Evolutionary conservation across 129 eudicot species (phyloP).

Genomic region (Deinandra increscens): DNA sequence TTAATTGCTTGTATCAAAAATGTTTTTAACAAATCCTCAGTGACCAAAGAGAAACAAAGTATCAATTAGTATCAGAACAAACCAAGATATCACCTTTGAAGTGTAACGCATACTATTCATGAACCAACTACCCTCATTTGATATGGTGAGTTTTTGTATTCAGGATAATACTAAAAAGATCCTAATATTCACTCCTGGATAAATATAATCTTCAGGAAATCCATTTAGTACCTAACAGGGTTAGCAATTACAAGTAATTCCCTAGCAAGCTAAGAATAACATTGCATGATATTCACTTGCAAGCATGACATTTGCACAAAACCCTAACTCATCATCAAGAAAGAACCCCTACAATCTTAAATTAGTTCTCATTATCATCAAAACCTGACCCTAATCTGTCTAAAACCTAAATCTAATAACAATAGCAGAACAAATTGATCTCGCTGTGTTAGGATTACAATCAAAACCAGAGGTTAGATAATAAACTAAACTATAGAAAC

Average conservation of each 20-base stretch:
- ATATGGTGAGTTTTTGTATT: slow-evolving; percentile 1
- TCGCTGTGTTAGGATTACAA: neutral
- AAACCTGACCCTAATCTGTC: neutral
- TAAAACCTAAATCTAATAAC: slow-evolving; percentile 25
- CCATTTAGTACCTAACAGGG: neutral
- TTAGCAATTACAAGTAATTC: too few relatives aligned
- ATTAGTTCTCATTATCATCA: neutral
- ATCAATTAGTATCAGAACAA: neutral
- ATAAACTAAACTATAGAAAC: neutral
- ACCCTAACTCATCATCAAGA: slow-evolving; percentile 4
- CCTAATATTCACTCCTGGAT: too few relatives aligned
- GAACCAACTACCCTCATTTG: neutral
- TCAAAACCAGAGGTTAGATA: neutral
- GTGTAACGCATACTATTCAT: neutral
- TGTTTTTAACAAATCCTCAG: neutral
- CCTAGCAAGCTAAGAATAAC: too few relatives aligned
- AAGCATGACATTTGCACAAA: neutral
- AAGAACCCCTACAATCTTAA: slow-evolving; percentile 1
- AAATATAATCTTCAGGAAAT: too few relatives aligned
- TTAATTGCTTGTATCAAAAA: neutral
- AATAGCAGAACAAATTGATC: neutral
- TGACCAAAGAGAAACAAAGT: neutral
- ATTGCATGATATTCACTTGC: too few relatives aligned
- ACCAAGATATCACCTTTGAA: too few relatives aligned
- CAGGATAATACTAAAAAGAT: neutral